A percentile compares a stretch with the other conserved stretches of the same genome.
These are phyloP conservation scores for Solanum etuberosum DNA, from an alignment of 257 asterid genomes.

Conservation along the genomic window DNA sequence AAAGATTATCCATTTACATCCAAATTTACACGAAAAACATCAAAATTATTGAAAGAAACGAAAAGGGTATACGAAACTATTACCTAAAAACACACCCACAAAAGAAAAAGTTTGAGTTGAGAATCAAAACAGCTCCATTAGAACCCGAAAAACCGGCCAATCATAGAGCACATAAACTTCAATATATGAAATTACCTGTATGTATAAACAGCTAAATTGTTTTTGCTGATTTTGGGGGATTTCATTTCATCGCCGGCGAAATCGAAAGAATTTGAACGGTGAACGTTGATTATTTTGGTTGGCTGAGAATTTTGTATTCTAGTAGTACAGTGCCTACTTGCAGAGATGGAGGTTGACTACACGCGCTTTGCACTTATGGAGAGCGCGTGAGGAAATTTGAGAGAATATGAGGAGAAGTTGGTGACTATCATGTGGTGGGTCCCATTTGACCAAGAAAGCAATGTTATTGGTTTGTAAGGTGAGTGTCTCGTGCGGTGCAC, in stretches of 20 bases:
- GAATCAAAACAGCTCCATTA: constrained; percentile 27
- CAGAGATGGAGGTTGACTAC: neutral
- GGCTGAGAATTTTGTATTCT: constrained; percentile 1
- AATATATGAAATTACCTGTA: neutral
- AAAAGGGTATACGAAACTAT: constrained; percentile 1
- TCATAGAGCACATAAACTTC: neutral
- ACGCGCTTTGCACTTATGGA: constrained; percentile 3
- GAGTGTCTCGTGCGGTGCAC: constrained; percentile 3
- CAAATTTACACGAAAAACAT: neutral
- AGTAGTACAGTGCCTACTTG: neutral
- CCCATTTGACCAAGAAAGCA: constrained; percentile 1
- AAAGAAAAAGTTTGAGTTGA: constrained; percentile 5
- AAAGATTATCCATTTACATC: neutral
- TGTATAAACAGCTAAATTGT: neutral
- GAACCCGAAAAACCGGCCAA: constrained; percentile 3
- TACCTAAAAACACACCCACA: constrained; percentile 23
- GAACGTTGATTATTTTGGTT: neutral
- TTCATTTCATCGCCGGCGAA: constrained; percentile 35
- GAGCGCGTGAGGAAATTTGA: neutral
- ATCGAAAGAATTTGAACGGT: neutral
- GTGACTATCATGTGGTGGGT: constrained; percentile 11
- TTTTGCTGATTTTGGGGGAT: constrained; percentile 14
- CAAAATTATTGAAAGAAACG: neutral
- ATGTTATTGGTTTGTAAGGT: constrained; percentile 3
- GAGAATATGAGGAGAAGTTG: neutral